A percentile compares a stretch with the other conserved stretches of the same genome.
Evolutionary conservation across 495 filamentous ascomycete species (phyloP).

Genomic region (Neurospora sp.): DNA sequence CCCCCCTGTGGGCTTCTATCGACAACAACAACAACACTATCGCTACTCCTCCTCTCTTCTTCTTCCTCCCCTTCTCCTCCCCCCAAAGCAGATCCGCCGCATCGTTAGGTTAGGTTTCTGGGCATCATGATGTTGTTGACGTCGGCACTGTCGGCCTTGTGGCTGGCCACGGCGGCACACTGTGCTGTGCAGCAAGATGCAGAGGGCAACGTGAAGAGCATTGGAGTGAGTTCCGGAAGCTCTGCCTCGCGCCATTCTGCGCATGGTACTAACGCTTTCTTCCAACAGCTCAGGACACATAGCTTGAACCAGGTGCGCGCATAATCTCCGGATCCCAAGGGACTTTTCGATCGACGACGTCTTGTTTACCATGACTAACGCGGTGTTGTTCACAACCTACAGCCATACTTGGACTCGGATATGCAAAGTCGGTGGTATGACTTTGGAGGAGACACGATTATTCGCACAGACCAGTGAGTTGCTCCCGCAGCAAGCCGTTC

Average conservation of each 20-base stretch:
- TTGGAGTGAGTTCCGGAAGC: conserved; percentile 34
- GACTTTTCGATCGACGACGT: not conserved
- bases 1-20: not conserved
- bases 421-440: conserved; percentile 99
- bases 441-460: conserved; percentile 91
- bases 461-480: conserved; percentile 80
- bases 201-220: conserved; percentile 43
- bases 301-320: conserved; percentile 46
- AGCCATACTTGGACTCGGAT: conserved; percentile 97
- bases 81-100: not conserved
- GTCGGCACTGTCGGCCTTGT: conserved; percentile 38
- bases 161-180: conserved; percentile 43
- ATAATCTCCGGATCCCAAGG: not conserved
- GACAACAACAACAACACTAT: not conserved
- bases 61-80: not conserved
- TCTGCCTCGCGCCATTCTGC: not conserved
- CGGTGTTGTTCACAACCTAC: not conserved
- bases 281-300: conserved; percentile 61
- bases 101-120: not conserved
- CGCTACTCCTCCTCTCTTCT: not conserved
- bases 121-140: conserved; percentile 34
- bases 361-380: not conserved
- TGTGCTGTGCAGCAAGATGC: conserved; percentile 31
- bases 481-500: not conserved
- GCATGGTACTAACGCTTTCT: conserved; percentile 1